Base-by-base conservation (phyloP, 106 monocot species). In the Phalaenopsis aphrodite region DNA sequence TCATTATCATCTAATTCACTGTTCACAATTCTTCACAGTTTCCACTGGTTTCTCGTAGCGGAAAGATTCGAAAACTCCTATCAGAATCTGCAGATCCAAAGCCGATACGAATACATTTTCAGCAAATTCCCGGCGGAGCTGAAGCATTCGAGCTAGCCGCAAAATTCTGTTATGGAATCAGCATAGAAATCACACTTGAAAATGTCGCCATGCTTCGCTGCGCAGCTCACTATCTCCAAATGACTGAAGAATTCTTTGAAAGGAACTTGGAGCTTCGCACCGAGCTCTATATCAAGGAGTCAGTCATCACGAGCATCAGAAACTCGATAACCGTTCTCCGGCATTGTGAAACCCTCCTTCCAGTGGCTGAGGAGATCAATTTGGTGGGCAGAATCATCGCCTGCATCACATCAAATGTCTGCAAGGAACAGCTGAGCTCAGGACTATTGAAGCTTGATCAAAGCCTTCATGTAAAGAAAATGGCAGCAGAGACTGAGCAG, bases 101-200 rank as follows among this genome's bases (percentile, higher is more conserved):
- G 74, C 55, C 83, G 30, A 77, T 75, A 18, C 85, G 86, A 47
- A 84, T 97, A n/a, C 85, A 77, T 79, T 86, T 97, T 67, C 89
- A 90, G 2, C 61, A 79, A 49, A 83, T 85, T 14, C 96, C 96
- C 0, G 96, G 96, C 10, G 96, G 96, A 55, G 68, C 94, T 10
- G 87, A 88, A 39, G 87, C 87, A 18, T 97, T 97, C 56, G 92
- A 97, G 76, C 80, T 97, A 14, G 91, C 96, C 1, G 96, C 96
- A 2, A 96, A 92, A 77, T 93, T 92, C 86, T 94, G 91, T 77
- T 96, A 94, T 77, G 90, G 94, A 12, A 57, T 89, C 1, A 81
- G 75, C 75, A 83, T 89, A 36, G 94, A 94, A 7, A 85, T 94
- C 83, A 89, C 85, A 15, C 77, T 89, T 21, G 42, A 84, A 8